Conservation (phyloP, 768 basidiomycete species). For the Xanthoconium purpureum region DNA sequence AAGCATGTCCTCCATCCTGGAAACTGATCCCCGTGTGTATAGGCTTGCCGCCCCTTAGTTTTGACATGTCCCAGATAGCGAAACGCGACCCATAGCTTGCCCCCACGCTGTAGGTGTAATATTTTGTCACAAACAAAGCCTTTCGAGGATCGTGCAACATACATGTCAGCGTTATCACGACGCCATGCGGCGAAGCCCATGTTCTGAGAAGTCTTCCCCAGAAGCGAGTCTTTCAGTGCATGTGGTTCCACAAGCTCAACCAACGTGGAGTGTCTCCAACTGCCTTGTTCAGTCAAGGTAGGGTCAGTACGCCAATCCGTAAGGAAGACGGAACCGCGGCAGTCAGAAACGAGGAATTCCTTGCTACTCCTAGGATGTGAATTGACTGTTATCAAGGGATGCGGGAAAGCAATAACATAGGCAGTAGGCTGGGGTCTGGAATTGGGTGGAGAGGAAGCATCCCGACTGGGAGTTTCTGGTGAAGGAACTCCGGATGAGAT, state of each 20-base stretch:
- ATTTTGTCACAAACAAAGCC: neutral
- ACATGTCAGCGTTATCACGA: constrained; percentile 70
- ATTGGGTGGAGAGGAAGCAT: constrained; percentile 28
- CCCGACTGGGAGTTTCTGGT: constrained; percentile 32
- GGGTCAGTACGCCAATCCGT: constrained; percentile 84
- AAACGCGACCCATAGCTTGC: constrained; percentile 71
- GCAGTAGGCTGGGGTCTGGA: constrained; percentile 69
- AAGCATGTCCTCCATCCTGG: constrained; percentile 61
- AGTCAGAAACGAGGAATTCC: constrained; percentile 77
- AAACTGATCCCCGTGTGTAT: constrained; percentile 58
- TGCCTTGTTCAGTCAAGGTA: constrained; percentile 45
- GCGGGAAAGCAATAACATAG: constrained; percentile 69
- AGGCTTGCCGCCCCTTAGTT: constrained; percentile 73
- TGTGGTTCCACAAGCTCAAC: constrained; percentile 73
- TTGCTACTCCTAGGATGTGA: constrained; percentile 73
- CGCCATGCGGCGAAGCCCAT: constrained; percentile 70
- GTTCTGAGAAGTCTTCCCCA: constrained; percentile 45
- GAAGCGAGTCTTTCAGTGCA: constrained; percentile 51
- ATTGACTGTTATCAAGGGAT: constrained; percentile 65
- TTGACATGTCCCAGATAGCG: constrained; percentile 73
- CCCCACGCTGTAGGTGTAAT: constrained; percentile 52
- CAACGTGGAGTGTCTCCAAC: constrained; percentile 60
- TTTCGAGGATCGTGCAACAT: constrained; percentile 27
- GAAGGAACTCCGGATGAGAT: constrained; percentile 38
- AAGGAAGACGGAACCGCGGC: constrained; percentile 67